Base-by-base conservation (phyloP, 805 yeast genomes). In the Candida rishiriensis region DNA sequence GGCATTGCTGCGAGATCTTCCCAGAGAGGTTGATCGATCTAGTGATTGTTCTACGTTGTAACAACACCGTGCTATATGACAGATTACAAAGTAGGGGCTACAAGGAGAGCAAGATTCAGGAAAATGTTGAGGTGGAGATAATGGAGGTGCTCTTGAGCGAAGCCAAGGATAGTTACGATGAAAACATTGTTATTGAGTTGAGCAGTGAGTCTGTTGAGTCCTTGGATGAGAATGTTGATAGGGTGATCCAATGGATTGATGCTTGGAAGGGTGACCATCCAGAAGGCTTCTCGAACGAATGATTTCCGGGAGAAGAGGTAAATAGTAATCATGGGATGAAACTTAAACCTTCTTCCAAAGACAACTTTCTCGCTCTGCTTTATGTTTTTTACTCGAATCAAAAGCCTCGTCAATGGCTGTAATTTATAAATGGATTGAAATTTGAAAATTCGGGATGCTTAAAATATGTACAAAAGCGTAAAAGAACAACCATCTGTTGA, bases 1-100 rank as follows among this genome's bases (percentile, higher is more conserved):
- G 99, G 99, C 99, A 93, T 62, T 93, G 91, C 37, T 88, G 96
- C 66, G 99, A 93, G 58, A 78, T 88, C 16, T 91, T 93, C 60
- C 98, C 98, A 1, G 98, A 89, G 60, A 71, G 95, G 53, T 76
- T 88, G 61, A 86, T 93, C 41, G 99, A 93, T 64, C 72, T 93
- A 49, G 98, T 93, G 6, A 85, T 89, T 34, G 99, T 93, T 1
- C 71, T 93, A 44, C 73, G 90, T 51, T 82, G 95, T 37, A 85
- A 86, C 57, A 88, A 86, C 56, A 67, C 81, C 13, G 64, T 71
- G 1, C 73, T 93, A 21, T 85, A 75, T 63, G 96, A 88, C 41
- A 74, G 99, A 55, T 70, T 93, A 53, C 70, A 72, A 48, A 75
- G 78, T 47, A 76, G 99, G 63, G 85, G 83, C 7, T 93, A 93